Conservation (phyloP, 768 basidiomycete genomes). For the Butyriboletus loyo region DNA sequence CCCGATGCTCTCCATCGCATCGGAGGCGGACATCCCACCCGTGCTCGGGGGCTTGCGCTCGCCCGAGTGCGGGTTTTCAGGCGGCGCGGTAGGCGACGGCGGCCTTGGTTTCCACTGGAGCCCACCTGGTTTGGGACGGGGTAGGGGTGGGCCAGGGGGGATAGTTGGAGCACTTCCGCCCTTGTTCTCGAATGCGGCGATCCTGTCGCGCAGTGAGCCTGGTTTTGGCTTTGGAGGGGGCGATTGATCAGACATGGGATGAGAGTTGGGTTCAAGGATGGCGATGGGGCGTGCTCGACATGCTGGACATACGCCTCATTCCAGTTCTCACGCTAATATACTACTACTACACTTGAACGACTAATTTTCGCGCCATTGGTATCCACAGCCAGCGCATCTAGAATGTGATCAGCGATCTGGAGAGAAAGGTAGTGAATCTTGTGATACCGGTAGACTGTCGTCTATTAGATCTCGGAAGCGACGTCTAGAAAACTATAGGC, state of each 20-base stretch:
- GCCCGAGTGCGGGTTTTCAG: conserved; percentile 10
- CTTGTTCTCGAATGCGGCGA: conserved; percentile 79
- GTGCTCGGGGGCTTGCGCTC: conserved; percentile 25
- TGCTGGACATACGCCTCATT: conserved; percentile 8
- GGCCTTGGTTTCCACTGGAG: conserved; percentile 72
- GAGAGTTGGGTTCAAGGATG: conserved; percentile 16
- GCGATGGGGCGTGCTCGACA: conserved; percentile 18
- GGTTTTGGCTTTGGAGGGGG: conserved; percentile 62
- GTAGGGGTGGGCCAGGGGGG: conserved; percentile 28
- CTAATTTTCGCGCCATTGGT: conserved; percentile 71
- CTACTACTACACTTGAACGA: neutral
- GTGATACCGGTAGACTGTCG: conserved; percentile 59
- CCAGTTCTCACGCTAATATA: conserved; percentile 22
- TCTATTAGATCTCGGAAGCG: conserved; percentile 2
- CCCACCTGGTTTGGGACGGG: conserved; percentile 57
- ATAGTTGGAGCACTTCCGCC: conserved; percentile 27
- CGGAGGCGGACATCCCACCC: conserved; percentile 72
- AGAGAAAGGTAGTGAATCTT: neutral
- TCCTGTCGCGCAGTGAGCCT: conserved; percentile 82
- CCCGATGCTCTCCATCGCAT: conserved; percentile 85
- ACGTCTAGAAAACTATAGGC: neutral
- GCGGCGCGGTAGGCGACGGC: conserved; percentile 42
- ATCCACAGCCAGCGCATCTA: conserved; percentile 61
- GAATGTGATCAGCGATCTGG: neutral
- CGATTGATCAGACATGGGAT: conserved; percentile 57